These are phyloP conservation scores for Penicillium sclerotiorum DNA, from an alignment of 2,329 filamentous ascomycete genomes.

Conservation along the genomic window DNA sequence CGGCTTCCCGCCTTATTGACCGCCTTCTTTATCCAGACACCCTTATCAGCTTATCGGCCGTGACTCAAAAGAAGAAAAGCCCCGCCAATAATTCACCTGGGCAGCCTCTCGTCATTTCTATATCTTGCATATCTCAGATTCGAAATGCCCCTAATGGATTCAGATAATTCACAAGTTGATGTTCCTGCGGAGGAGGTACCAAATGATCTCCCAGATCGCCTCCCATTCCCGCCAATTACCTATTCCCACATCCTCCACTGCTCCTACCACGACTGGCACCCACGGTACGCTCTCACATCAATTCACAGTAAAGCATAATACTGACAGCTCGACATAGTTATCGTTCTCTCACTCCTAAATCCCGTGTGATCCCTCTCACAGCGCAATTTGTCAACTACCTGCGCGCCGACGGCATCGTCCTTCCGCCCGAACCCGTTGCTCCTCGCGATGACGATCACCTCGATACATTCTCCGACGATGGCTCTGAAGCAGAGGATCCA, in stretches of 20 bases:
- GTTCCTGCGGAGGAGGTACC: slow-evolving; percentile 16
- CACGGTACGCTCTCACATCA: slow-evolving; percentile 57
- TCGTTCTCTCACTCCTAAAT: slow-evolving; percentile 78
- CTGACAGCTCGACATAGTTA: slow-evolving; percentile 57
- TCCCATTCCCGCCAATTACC: slow-evolving; percentile 80
- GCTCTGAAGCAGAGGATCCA: slow-evolving; percentile 60
- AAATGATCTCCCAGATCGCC: slow-evolving; percentile 29
- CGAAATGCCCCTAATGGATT: slow-evolving; percentile 35
- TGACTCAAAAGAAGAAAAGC: slow-evolving; percentile 28
- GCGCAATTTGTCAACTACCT: slow-evolving; percentile 80
- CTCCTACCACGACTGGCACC: slow-evolving; percentile 91
- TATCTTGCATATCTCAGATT: slow-evolving; percentile 1
- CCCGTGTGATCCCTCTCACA: slow-evolving; percentile 77
- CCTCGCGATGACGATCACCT: slow-evolving; percentile 49
- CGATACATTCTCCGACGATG: slow-evolving; percentile 55
- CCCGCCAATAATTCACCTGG: slow-evolving; percentile 22
- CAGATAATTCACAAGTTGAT: slow-evolving; percentile 13
- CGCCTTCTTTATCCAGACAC: not conserved
- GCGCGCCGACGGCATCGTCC: slow-evolving; percentile 85
- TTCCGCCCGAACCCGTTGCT: slow-evolving; percentile 56
- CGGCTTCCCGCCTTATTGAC: not conserved
- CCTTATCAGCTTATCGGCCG: slow-evolving; percentile 22
- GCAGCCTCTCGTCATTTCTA: slow-evolving; percentile 3
- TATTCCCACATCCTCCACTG: slow-evolving; percentile 90
- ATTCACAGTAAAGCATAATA: not conserved